Evolutionary conservation across 1,139 yeast genomes (phyloP).

Genomic region (Arxiozyma bovina): DNA sequence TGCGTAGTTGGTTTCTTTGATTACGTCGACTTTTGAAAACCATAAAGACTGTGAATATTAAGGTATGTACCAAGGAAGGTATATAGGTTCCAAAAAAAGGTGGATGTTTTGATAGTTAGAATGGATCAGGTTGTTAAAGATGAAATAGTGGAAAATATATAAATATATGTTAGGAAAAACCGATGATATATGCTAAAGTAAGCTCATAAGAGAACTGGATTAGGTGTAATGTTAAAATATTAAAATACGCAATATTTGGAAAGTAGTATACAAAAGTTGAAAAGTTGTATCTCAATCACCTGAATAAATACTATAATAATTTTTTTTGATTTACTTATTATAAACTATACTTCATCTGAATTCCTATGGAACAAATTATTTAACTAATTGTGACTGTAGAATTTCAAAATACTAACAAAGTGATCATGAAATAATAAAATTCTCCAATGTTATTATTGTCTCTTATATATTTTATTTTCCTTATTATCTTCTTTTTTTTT

Average conservation of each 20-base stretch:
- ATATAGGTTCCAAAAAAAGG: neutral
- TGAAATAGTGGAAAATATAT: neutral
- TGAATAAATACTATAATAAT: no score
- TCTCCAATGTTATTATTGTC: no score
- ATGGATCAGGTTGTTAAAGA: neutral
- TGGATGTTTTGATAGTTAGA: neutral
- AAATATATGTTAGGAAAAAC: no score
- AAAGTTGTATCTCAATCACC: neutral
- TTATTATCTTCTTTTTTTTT: no score
- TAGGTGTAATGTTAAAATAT: no score
- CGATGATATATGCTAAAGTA: no score
- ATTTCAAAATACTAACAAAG: neutral
- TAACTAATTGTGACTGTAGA: no score
- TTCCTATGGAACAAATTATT: neutral
- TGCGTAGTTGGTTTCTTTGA: neutral
- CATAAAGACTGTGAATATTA: conserved; percentile 16
- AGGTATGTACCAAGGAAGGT: conserved; percentile 15
- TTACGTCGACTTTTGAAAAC: neutral
- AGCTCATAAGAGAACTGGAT: neutral
- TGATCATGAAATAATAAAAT: no score
- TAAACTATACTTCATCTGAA: neutral
- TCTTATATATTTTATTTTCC: neutral
- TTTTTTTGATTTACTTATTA: no score
- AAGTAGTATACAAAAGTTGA: neutral
- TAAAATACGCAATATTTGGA: neutral